Base-by-base conservation (phyloP, 1,284 basidiomycete species). In the Leccinum variabile region DNA sequence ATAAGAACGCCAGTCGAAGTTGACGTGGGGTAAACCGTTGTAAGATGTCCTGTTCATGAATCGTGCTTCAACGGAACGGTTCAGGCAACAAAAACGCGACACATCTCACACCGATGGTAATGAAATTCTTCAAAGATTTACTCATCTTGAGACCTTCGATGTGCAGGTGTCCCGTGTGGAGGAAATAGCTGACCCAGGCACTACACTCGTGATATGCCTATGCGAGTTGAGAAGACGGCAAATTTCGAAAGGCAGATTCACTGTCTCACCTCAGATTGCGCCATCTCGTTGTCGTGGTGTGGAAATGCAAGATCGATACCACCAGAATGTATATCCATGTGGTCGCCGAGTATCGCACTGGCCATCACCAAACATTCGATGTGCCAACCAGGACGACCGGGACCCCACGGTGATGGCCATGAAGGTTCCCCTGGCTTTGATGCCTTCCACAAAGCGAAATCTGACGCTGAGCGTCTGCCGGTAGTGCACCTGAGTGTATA, bases 351-450 rank as follows among this genome's bases (percentile, higher is more conserved):
- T 56, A 99, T 84, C 44, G 91, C 95, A 63, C 89, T 93, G 14
- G 96, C 97, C 97, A 99, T 99, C 54, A 98, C 97, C 10, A 94
- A 97, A 80, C 97, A 99, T 76, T 99, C 97, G 63, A 99, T 99
- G 76, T 99, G 97, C 97, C 97, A 99, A 10, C 97, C 97, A 1
- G 97, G 97, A 60, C 97, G 85, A n/a, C 97, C 97, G 44, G 83
- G 81, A 32, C 97, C 97, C 97, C 97, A 99, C 6, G 94, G 91
- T 9, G 95, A 98, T 0, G 90, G 87, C 97, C 97, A 99, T 3
- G 90, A 90, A 2, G 97, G 97, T 77, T 99, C 97, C n/a, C 97
- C 97, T 1, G 95, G 88, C 78, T 97, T 98, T 35, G 94, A 95
- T 3, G 93, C 88, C 79, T 99, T 99, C 97, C 97, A 99, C 13